Evolutionary conservation across 768 basidiomycete genomes (phyloP).

Genomic region (Lactifluus volemus): DNA sequence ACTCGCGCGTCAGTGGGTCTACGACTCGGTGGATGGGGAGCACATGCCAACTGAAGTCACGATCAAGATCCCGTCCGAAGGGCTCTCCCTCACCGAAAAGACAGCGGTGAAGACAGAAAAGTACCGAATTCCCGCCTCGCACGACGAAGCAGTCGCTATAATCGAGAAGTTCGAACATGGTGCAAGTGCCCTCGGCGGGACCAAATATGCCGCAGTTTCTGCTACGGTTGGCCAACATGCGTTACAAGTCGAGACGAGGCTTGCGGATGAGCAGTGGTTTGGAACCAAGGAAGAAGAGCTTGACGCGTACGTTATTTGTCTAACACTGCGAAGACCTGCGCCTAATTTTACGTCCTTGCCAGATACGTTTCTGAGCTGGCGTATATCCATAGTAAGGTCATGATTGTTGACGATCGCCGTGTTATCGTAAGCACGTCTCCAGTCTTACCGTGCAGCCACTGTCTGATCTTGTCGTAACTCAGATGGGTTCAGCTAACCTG

Average conservation of each 20-base stretch:
- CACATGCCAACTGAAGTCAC: slow-evolving; percentile 43
- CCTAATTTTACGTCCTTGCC: slow-evolving; percentile 21
- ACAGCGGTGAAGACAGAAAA: slow-evolving; percentile 46
- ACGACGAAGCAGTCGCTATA: slow-evolving; percentile 62
- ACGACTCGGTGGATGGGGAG: slow-evolving; percentile 28
- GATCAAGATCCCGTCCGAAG: slow-evolving; percentile 44
- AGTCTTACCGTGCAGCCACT: neutral
- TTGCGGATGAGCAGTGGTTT: slow-evolving; percentile 77
- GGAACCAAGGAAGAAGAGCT: slow-evolving; percentile 80
- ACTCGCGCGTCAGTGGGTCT: slow-evolving; percentile 68
- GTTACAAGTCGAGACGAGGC: slow-evolving; percentile 47
- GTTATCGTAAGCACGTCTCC: slow-evolving; percentile 61
- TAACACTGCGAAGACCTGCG: neutral
- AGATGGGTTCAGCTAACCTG: slow-evolving; percentile 93
- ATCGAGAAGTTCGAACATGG: slow-evolving; percentile 65
- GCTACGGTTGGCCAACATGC: slow-evolving; percentile 81
- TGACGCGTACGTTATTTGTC: slow-evolving; percentile 47
- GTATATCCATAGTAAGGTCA: slow-evolving; percentile 83
- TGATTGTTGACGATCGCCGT: slow-evolving; percentile 89
- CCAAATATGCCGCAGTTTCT: slow-evolving; percentile 52
- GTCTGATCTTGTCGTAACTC: neutral
- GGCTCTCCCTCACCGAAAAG: slow-evolving; percentile 45
- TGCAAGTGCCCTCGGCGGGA: slow-evolving; percentile 35
- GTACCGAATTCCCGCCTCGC: slow-evolving; percentile 55
- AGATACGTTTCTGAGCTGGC: slow-evolving; percentile 78